Conservation (phyloP, 352 stramenopile genomes). For the Globisporangium megalacanthum region DNA sequence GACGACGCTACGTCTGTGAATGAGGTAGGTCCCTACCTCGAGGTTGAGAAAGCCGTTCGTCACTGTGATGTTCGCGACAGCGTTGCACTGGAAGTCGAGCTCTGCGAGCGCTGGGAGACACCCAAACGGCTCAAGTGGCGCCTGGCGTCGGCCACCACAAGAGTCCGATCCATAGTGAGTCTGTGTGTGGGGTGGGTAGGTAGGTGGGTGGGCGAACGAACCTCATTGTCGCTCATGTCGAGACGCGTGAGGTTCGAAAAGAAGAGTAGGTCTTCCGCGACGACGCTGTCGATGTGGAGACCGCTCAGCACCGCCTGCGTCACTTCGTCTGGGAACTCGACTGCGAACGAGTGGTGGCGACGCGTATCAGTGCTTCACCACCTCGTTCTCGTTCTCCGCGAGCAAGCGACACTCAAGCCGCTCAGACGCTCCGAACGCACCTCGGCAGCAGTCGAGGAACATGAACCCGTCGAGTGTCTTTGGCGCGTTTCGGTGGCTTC, state of each 20-base stretch:
- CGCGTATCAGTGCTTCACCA: too few relatives aligned
- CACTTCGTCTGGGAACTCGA: conserved; percentile 80
- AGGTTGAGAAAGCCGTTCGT: conserved; percentile 59
- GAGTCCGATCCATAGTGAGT: background rate
- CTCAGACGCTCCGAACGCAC: conserved; percentile 15
- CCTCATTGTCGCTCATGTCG: conserved; percentile 84
- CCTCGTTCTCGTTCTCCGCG: too few relatives aligned
- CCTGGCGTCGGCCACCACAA: conserved; percentile 13
- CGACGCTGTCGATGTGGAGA: conserved; percentile 50
- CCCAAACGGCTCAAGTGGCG: conserved; percentile 57
- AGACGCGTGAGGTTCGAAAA: conserved; percentile 66
- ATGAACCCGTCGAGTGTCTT: conserved; percentile 75
- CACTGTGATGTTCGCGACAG: conserved; percentile 37
- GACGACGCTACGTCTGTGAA: background rate
- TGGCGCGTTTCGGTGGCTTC: conserved; percentile 21
- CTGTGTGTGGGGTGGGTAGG: background rate
- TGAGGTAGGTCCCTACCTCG: conserved; percentile 23
- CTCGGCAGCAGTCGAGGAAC: conserved; percentile 65
- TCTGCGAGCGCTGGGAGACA: conserved; percentile 58
- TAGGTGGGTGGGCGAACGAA: conserved; percentile 7
- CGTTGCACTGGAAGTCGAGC: conserved; percentile 82
- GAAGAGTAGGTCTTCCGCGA: conserved; percentile 74
- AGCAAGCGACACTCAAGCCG: background rate
- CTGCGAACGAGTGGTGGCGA: conserved; percentile 14
- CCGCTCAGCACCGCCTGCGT: conserved; percentile 53